phyloP scores from a whole-genome alignment of 2,329 filamentous ascomycete species.

The Ceratocystis cacaofunesta region DNA sequence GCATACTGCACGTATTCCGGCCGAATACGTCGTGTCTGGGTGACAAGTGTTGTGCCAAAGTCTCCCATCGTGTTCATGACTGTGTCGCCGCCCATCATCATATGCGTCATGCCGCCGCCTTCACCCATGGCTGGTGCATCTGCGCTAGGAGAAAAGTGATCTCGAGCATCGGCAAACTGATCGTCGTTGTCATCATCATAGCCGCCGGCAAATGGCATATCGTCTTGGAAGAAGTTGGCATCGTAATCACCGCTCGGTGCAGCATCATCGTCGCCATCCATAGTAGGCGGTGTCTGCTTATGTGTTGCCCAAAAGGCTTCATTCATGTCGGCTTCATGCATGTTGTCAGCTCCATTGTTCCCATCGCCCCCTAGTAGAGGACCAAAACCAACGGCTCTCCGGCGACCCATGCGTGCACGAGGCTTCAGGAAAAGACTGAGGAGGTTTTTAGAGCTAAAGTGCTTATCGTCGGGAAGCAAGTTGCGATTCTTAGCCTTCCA shows the following conservation, averaged over 20 bases:
- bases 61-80: constrained; percentile 32
- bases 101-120: constrained; percentile 34
- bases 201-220: constrained; percentile 49
- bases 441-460: constrained; percentile 88
- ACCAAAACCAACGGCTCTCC: constrained; percentile 27
- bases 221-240: constrained; percentile 94
- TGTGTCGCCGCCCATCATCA: constrained; percentile 37
- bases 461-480: constrained; percentile 89
- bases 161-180: constrained; percentile 67
- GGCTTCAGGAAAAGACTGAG: constrained; percentile 88
- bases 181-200: constrained; percentile 54
- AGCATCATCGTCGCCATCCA: constrained; percentile 37
- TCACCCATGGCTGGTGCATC: constrained; percentile 36
- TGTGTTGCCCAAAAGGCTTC: constrained; percentile 87
- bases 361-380: constrained; percentile 22
- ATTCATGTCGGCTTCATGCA: constrained; percentile 66
- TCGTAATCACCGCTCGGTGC: constrained; percentile 69
- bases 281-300: constrained; percentile 36
- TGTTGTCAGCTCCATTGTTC: constrained; percentile 31
- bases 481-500: constrained; percentile 92
- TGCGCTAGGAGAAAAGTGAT: constrained; percentile 57
- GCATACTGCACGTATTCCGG: constrained; percentile 59
- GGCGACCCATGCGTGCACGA: constrained; percentile 64
- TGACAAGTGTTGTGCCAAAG: constrained; percentile 54
- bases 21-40: constrained; percentile 45